A percentile compares a stretch with the other conserved stretches of the same genome.
phyloP scores from a whole-genome alignment of 306 rosid genomes.

The Fagus sylvatica region DNA sequence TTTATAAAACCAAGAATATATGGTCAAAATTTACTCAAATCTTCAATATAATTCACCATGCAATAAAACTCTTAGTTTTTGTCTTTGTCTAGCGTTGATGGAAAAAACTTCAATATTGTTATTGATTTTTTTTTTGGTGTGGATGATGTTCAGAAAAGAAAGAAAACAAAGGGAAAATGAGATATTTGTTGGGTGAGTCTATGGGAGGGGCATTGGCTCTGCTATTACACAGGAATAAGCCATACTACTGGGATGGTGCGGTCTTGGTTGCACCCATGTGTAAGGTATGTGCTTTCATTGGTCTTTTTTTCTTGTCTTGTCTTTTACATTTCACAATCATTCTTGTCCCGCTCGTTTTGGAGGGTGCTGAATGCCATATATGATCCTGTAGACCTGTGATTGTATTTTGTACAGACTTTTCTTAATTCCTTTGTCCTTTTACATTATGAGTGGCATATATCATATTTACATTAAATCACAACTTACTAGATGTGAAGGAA shows the following conservation, averaged over 20 bases:
- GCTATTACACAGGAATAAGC: slow-evolving; percentile 59
- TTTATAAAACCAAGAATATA: too few relatives aligned
- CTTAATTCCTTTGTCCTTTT: background rate
- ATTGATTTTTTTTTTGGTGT: too few relatives aligned
- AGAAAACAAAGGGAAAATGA: slow-evolving; percentile 60
- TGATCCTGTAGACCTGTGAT: too few relatives aligned
- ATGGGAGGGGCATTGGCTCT: slow-evolving; percentile 96
- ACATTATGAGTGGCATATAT: too few relatives aligned
- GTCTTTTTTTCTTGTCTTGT: background rate
- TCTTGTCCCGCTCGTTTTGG: background rate
- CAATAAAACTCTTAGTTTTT: background rate
- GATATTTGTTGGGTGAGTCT: slow-evolving; percentile 82
- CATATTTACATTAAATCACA: too few relatives aligned
- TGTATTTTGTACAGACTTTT: background rate
- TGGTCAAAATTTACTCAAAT: too few relatives aligned
- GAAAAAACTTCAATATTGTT: background rate
- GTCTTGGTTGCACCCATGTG: slow-evolving; percentile 96
- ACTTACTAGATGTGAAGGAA: too few relatives aligned
- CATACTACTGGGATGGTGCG: slow-evolving; percentile 87
- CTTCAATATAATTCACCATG: background rate
- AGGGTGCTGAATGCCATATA: background rate
- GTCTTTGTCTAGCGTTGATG: background rate
- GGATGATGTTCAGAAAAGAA: slow-evolving; percentile 39
- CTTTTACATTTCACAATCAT: background rate
- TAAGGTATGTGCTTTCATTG: slow-evolving; percentile 42